Evolutionary conservation across 2,329 filamentous ascomycete species (phyloP), one percentile per base, ranked within the genome.

Genomic region (Pseudomassariella vexata): DNA sequence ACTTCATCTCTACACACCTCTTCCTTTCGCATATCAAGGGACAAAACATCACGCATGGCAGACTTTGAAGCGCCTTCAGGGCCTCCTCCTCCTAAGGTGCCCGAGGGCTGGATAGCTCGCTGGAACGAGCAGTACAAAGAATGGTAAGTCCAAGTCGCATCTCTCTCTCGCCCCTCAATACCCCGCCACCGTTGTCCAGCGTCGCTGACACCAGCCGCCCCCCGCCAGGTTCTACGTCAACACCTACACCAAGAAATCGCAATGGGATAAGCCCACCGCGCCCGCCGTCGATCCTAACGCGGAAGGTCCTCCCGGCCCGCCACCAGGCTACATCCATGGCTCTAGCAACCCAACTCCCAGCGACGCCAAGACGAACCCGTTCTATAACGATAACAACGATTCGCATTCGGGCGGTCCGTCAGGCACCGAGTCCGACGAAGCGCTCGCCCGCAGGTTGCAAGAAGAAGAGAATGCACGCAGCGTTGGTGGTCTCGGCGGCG

Each of bases 101-200:
- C 85, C 3, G 82, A 85, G 49, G 88, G 88, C 48, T 95, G 86
- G 85, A 79, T 85, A 51, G 82, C 82, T 9, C 76, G 86, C 43
- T 94, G 81, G 76, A 92, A 94, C 58, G 78, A 83, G 0, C 79
- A 92, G 52, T 95, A 95, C 66, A 82, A 82, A 50, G 82, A 92
- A 72, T 95, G 85, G 51, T 51, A 32, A 37, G 30, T 29, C 14
- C 10, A 23, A n/a, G 12, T n/a, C n/a, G n/a, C n/a, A n/a, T n/a
- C n/a, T n/a, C n/a, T n/a, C n/a, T n/a, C n/a, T n/a, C n/a, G n/a
- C n/a, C 14, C 14, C 22, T 4, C 14, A 19, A 6, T 6, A 16
- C 11, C 9, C 3, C 23, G 1, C 23, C 19, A 41, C 35, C 9
- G 15, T 24, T 35, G 11, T 21, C 22, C 24, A 19, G 17, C 31